phyloP scores from a whole-genome alignment of 495 filamentous ascomycete species.

The Aspergillus conjunctus region DNA sequence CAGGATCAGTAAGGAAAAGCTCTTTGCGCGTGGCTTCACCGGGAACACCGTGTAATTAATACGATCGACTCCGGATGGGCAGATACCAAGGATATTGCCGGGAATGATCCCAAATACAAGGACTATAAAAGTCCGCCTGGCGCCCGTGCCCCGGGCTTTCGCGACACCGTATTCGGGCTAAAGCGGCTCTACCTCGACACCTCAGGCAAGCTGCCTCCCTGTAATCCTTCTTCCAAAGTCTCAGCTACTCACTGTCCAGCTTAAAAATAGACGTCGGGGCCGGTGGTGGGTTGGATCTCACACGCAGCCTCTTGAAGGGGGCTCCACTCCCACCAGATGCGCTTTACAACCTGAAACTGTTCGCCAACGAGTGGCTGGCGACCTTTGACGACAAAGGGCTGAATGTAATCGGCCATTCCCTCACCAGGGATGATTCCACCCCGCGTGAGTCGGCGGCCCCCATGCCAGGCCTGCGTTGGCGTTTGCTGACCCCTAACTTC shows the following conservation, averaged over 20 bases:
- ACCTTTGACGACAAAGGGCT: neutral
- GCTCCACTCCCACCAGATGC: neutral
- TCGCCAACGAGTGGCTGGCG: slow-evolving; percentile 2
- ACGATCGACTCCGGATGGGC: neutral
- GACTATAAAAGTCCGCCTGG: neutral
- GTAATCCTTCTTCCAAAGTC: neutral
- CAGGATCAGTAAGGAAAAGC: neutral
- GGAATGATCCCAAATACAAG: neutral
- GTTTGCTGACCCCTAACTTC: neutral
- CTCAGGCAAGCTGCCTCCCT: slow-evolving; percentile 1
- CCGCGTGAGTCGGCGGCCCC: neutral
- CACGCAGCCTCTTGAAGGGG: neutral
- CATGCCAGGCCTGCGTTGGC: neutral
- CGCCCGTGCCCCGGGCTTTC: neutral
- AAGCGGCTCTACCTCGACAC: slow-evolving; percentile 1
- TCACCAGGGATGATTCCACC: neutral
- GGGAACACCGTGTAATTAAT: neutral
- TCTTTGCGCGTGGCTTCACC: neutral
- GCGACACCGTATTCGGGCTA: neutral
- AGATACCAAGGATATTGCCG: neutral
- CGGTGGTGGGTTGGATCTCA: neutral
- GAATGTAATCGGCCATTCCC: slow-evolving; percentile 3
- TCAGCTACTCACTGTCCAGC: neutral
- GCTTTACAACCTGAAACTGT: slow-evolving; percentile 6
- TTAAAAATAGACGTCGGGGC: slow-evolving; percentile 2